Conservation (phyloP, 192 early-diverging fungal species). For the Lobosporangium transversale region DNA sequence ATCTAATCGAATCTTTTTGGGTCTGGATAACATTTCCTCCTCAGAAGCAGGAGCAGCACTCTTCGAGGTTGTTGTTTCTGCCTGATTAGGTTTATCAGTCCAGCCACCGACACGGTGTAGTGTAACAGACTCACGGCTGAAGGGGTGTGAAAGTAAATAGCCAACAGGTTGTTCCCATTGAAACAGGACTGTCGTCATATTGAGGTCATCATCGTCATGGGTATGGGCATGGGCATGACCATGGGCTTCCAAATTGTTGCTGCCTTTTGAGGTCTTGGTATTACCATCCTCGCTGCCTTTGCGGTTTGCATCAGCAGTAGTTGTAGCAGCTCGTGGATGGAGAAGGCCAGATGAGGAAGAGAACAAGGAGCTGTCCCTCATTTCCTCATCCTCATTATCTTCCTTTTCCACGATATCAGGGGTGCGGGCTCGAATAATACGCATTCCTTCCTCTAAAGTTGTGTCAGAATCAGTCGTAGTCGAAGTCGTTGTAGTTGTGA, state of each 20-base stretch:
- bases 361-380: background rate
- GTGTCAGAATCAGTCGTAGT: background rate
- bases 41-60: too few species aligned
- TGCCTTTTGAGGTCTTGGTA: too few species aligned
- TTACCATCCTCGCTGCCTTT: too few species aligned
- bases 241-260: background rate
- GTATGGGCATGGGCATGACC: background rate
- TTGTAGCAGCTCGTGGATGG: too few species aligned
- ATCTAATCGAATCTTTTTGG: constrained; percentile 7
- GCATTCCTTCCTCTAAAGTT: background rate
- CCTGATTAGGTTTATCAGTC: background rate
- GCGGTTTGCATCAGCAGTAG: too few species aligned
- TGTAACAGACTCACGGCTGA: constrained; percentile 25
- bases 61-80: constrained; percentile 1
- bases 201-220: background rate
- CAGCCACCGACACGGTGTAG: constrained; percentile 23
- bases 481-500: constrained; percentile 7
- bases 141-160: constrained; percentile 43
- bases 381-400: constrained; percentile 3
- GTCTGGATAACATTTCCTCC: too few species aligned
- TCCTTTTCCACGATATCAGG: constrained; percentile 28
- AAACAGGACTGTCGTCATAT: constrained; percentile 32
- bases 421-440: constrained; percentile 30
- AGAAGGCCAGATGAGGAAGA: background rate
- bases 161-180: constrained; percentile 50